A percentile compares a stretch with the other conserved stretches of the same genome.
These are phyloP conservation scores for Gnomoniopsis sp. DNA, from an alignment of 2,329 filamentous ascomycete genomes.

Conservation along the genomic window DNA sequence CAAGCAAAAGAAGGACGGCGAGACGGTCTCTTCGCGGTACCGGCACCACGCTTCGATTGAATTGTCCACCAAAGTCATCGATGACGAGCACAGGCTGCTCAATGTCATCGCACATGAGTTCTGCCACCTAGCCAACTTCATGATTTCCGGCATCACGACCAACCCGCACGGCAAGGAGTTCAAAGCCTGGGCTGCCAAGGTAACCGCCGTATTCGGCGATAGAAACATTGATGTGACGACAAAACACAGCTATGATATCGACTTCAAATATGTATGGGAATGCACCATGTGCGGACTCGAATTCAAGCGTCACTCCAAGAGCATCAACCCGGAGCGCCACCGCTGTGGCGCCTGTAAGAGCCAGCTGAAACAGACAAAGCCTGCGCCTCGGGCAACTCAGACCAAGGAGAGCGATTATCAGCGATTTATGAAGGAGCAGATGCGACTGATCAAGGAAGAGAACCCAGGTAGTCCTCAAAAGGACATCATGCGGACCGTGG, in stretches of 20 bases:
- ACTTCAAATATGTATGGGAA: slow-evolving; percentile 88
- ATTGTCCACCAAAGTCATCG: slow-evolving; percentile 83
- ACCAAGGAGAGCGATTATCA: slow-evolving; percentile 43
- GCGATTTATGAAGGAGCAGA: slow-evolving; percentile 63
- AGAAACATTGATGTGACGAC: slow-evolving; percentile 78
- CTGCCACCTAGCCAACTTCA: slow-evolving; percentile 90
- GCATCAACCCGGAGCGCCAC: slow-evolving; percentile 69
- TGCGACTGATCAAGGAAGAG: slow-evolving; percentile 54
- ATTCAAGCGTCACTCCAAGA: slow-evolving; percentile 82
- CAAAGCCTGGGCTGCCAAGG: slow-evolving; percentile 66
- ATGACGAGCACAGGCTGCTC: slow-evolving; percentile 70
- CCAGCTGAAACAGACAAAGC: slow-evolving; percentile 72
- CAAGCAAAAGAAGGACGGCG: slow-evolving; percentile 29
- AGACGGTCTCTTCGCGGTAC: slow-evolving; percentile 26
- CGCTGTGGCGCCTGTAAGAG: slow-evolving; percentile 76
- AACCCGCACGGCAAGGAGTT: slow-evolving; percentile 84
- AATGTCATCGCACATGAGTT: slow-evolving; percentile 97
- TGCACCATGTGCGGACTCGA: slow-evolving; percentile 67
- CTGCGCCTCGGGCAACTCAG: slow-evolving; percentile 54
- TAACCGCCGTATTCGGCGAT: slow-evolving; percentile 52
- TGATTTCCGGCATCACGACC: slow-evolving; percentile 71
- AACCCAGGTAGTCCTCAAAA: slow-evolving; percentile 59
- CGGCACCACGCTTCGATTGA: slow-evolving; percentile 75
- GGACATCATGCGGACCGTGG: slow-evolving; percentile 67
- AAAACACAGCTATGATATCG: slow-evolving; percentile 84